Evolutionary conservation across 768 basidiomycete genomes (phyloP).

Genomic region (Macrolepiota fuliginosa): DNA sequence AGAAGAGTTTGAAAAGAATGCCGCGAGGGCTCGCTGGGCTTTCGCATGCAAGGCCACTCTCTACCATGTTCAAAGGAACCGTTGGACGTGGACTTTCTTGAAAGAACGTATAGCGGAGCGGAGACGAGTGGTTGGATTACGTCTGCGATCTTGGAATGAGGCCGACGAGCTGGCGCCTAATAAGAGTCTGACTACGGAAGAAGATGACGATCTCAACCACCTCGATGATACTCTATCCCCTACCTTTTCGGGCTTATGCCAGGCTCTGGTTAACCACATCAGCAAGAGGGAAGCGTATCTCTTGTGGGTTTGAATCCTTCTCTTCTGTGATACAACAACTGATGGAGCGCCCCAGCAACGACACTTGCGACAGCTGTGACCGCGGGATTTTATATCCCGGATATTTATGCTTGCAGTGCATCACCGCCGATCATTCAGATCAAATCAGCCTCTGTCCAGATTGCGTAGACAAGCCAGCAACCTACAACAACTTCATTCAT

Average conservation of each 20-base stretch:
- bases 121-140: background rate
- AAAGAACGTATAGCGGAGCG: background rate
- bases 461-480: conserved; percentile 27
- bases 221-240: conserved; percentile 15
- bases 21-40: conserved; percentile 30
- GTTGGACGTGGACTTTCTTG: conserved; percentile 21
- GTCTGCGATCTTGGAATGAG: background rate
- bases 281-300: conserved; percentile 34
- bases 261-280: conserved; percentile 30
- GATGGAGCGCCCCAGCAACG: conserved; percentile 18
- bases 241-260: conserved; percentile 32
- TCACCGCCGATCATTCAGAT: conserved; percentile 30
- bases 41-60: conserved; percentile 30
- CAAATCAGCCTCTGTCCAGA: conserved; percentile 31
- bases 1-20: conserved; percentile 25
- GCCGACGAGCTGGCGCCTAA: background rate
- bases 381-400: conserved; percentile 29
- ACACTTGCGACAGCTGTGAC: conserved; percentile 32
- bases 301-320: conserved; percentile 23
- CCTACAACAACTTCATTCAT: conserved; percentile 28
- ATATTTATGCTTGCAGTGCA: conserved; percentile 30
- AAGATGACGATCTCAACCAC: background rate
- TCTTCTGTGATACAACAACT: background rate
- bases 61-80: conserved; percentile 26
- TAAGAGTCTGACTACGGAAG: background rate